A percentile compares a stretch with the other conserved stretches of the same genome.
These are phyloP conservation scores for Leishmania martiniquensis DNA, from an alignment of 208 protist species.

Conservation along the genomic window DNA sequence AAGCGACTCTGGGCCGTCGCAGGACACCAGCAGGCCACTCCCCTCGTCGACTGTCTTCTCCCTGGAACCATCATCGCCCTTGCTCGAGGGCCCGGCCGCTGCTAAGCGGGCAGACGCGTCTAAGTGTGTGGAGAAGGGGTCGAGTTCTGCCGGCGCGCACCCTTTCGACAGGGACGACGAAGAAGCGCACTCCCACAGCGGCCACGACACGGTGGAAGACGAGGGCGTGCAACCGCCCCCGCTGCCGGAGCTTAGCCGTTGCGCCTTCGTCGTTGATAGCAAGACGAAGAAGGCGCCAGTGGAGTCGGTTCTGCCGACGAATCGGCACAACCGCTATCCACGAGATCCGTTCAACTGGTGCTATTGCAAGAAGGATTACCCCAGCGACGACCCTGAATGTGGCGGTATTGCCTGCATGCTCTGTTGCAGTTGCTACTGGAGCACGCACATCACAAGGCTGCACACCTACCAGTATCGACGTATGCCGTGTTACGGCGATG, in stretches of 20 bases:
- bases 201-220: neutral
- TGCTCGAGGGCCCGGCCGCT: neutral
- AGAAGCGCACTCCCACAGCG: neutral
- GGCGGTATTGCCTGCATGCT: conserved; percentile 80
- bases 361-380: conserved; percentile 70
- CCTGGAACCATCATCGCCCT: neutral
- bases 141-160: neutral
- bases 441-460: conserved; percentile 69
- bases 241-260: conserved; percentile 43
- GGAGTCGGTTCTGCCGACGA: conserved; percentile 53
- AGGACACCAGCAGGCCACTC: neutral
- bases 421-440: conserved; percentile 83
- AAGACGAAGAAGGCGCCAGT: conserved; percentile 51
- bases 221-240: neutral
- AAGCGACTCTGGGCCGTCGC: neutral
- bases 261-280: conserved; percentile 78
- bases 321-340: conserved; percentile 80
- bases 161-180: neutral
- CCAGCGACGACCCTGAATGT: conserved; percentile 63
- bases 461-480: conserved; percentile 52
- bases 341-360: conserved; percentile 72
- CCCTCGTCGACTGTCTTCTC: neutral
- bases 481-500: conserved; percentile 85
- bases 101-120: neutral
- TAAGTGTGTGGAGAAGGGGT: no score